Percentiles rank a stretch among this genome's conserved stretches.
Conservation (phyloP, 345 rosid genomes). For the Populus deltoides region DNA sequence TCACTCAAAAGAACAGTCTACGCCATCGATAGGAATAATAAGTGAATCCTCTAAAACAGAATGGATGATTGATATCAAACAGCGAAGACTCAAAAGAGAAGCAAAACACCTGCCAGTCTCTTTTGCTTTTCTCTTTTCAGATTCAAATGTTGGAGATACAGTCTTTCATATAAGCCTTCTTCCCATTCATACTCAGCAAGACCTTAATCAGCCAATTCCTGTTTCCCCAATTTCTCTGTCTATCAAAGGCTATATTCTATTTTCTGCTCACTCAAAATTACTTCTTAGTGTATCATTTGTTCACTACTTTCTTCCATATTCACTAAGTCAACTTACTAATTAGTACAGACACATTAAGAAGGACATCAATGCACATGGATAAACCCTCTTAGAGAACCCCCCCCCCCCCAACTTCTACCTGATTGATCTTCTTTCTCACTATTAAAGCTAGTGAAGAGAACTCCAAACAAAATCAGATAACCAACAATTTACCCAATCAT, state of each 20-base stretch:
- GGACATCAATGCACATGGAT: not conserved
- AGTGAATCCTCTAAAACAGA: not conserved
- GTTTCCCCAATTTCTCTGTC: not conserved
- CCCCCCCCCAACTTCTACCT: not conserved
- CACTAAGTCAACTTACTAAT: not conserved
- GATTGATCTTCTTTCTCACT: not conserved
- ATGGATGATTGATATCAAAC: not conserved
- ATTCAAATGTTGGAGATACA: no score
- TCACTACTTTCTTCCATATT: not conserved
- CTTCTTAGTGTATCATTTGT: not conserved
- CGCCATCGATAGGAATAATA: not conserved
- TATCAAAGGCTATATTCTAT: not conserved
- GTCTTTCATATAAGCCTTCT: not conserved
- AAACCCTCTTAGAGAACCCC: not conserved
- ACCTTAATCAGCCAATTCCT: not conserved
- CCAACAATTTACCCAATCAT: not conserved
- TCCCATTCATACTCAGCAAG: not conserved
- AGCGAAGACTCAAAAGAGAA: not conserved
- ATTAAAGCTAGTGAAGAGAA: not conserved
- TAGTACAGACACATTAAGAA: not conserved
- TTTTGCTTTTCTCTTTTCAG: not conserved
- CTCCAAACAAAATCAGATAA: not conserved
- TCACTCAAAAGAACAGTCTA: not conserved
- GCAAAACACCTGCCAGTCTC: not conserved
- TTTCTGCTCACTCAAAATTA: not conserved